Evolutionary conservation across 1,284 basidiomycete species (phyloP), one percentile per base, ranked within the genome.

Genomic region (Rhodotorula sp.): DNA sequence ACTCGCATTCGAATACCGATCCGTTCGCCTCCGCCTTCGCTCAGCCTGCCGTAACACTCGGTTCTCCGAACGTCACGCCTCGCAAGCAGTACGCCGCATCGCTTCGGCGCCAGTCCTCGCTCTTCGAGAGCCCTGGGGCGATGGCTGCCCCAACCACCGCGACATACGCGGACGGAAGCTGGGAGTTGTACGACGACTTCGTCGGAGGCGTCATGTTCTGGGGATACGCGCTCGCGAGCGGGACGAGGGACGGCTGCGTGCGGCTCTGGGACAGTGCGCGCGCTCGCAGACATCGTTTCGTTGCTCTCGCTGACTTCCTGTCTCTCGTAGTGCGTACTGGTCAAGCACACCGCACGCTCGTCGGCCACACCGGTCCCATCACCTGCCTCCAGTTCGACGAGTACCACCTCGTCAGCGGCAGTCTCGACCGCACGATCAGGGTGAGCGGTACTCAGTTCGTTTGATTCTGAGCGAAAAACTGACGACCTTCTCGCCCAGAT

Each of bases 321-420:
- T 27, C 9, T 32, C 47, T 15, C 56, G 15, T 64, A 94, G 92
- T 99, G 94, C 89, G 96, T 52, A 99, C 95, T 52, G 96, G 96
- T 8, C 95, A 99, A 80, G 90, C 94, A 20, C 94, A 98, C 81
- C 85, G 96, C 53, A 97, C 94, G 15, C 83, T 99, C 59, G 82
- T 91, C 32, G 96, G 95, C 10, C 96, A 99, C 80, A 97, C 92
- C 2, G 91, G 85, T 0, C 94, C 96, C 7, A 88, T 99, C 59
- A 98, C 93, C 3, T 93, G 89, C 77, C 83, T 99, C 29, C 96
- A 99, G 79, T 99, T 99, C 78, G 96, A 99, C 82, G 94, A 99
- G 82, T 84, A 90, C 68, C 89, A 97, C 80, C 89, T 98, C 76
- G 88, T 91, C 62, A 94, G 89, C 61, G 95, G 95, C 53, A 90